These are phyloP conservation scores for Penicillium coprophilum DNA, from an alignment of 495 filamentous ascomycete genomes.

Conservation along the genomic window DNA sequence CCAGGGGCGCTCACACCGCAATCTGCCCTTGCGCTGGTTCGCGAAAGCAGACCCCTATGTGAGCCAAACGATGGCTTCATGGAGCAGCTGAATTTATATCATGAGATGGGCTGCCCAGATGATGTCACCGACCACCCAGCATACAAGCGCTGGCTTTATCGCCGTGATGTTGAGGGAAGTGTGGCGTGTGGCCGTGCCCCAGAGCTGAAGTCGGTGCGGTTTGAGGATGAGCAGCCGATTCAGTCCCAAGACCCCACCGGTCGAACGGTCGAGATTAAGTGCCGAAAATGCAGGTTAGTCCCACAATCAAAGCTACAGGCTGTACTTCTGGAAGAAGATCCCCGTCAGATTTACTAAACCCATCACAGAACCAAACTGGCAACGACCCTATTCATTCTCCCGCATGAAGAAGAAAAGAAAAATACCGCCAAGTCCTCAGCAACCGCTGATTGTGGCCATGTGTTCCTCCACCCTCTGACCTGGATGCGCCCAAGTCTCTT, in stretches of 20 bases:
- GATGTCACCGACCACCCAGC: constrained; percentile 64
- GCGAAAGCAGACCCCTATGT: constrained; percentile 64
- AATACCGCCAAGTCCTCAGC: constrained; percentile 20
- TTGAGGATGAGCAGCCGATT: constrained; percentile 71
- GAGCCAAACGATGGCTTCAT: constrained; percentile 91
- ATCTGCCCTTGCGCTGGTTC: constrained; percentile 62
- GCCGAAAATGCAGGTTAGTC: constrained; percentile 63
- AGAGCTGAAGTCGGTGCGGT: constrained; percentile 69
- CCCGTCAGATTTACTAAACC: constrained; percentile 1
- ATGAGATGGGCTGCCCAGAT: constrained; percentile 74
- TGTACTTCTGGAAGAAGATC: neutral
- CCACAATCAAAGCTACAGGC: constrained; percentile 3
- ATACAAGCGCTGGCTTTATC: constrained; percentile 90
- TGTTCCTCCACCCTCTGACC: constrained; percentile 84
- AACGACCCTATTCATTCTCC: constrained; percentile 59
- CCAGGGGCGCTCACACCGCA: constrained; percentile 52
- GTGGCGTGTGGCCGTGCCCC: constrained; percentile 70
- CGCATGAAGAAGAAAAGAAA: constrained; percentile 44
- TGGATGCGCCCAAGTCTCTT: constrained; percentile 87
- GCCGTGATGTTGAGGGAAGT: constrained; percentile 71
- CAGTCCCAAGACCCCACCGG: constrained; percentile 19
- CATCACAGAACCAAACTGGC: constrained; percentile 58
- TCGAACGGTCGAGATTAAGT: constrained; percentile 52
- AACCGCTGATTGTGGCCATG: constrained; percentile 64
- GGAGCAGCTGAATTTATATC: constrained; percentile 81